phyloP scores from a whole-genome alignment of 2,329 filamentous ascomycete species.

The Claviceps maximensis region DNA sequence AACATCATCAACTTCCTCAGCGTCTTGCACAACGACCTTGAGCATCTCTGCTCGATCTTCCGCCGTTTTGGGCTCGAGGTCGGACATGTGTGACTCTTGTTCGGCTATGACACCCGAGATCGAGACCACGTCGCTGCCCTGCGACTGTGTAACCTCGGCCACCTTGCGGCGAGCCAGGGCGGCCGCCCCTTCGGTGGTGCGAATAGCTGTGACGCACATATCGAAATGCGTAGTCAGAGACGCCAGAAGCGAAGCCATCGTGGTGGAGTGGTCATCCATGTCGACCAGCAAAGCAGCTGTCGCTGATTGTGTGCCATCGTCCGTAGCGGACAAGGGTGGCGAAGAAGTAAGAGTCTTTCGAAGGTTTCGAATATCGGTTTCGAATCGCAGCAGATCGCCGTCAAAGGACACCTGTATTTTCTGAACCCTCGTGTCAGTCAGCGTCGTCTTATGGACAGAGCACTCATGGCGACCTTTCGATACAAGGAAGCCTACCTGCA shows the following conservation, averaged over 20 bases:
- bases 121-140: constrained; percentile 35
- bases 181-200: constrained; percentile 73
- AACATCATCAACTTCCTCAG: constrained; percentile 51
- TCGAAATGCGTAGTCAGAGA: constrained; percentile 83
- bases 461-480: not conserved
- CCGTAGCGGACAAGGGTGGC: constrained; percentile 16
- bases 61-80: constrained; percentile 57
- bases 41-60: constrained; percentile 76
- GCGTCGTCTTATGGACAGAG: not conserved
- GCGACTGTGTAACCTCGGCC: constrained; percentile 45
- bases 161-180: constrained; percentile 55
- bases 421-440: constrained; percentile 18
- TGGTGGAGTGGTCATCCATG: constrained; percentile 62
- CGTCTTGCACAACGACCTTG: constrained; percentile 61
- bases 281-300: constrained; percentile 39
- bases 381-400: constrained; percentile 60
- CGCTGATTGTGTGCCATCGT: constrained; percentile 27
- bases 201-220: constrained; percentile 79
- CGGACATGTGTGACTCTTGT: constrained; percentile 35
- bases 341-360: constrained; percentile 40
- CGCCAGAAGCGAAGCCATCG: constrained; percentile 69
- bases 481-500: constrained; percentile 38
- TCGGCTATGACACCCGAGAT: constrained; percentile 54
- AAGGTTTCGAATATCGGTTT: constrained; percentile 56
- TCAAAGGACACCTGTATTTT: constrained; percentile 60